Percentiles rank a stretch among this genome's conserved stretches.
Conservation (phyloP, 2,329 filamentous ascomycete species). For the Apiospora sp. region DNA sequence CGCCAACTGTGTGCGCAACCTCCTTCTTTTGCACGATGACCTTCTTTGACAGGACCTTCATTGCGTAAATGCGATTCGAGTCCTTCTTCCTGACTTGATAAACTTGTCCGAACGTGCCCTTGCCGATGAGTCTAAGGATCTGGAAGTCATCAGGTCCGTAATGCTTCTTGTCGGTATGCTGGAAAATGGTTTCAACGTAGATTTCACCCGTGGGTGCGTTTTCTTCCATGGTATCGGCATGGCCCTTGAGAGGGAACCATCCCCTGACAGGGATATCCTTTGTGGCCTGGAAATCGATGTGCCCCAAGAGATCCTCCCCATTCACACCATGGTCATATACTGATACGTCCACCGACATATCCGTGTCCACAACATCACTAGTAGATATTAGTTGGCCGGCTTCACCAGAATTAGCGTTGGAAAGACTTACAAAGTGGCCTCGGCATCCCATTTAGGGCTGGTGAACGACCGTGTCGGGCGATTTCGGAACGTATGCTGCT, state of each 20-base stretch:
- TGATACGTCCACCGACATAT: slow-evolving; percentile 90
- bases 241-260: slow-evolving; percentile 84
- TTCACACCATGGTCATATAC: slow-evolving; percentile 87
- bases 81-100: slow-evolving; percentile 99
- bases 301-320: slow-evolving; percentile 85
- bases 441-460: slow-evolving; percentile 93
- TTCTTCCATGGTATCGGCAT: slow-evolving; percentile 74
- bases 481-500: slow-evolving; percentile 67
- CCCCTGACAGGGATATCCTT: slow-evolving; percentile 77
- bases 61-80: slow-evolving; percentile 94
- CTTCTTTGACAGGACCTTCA: slow-evolving; percentile 99
- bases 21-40: slow-evolving; percentile 99
- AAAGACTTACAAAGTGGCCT: slow-evolving; percentile 85
- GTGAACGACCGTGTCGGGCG: slow-evolving; percentile 69
- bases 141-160: slow-evolving; percentile 96
- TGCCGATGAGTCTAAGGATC: slow-evolving; percentile 94
- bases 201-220: slow-evolving; percentile 87
- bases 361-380: slow-evolving; percentile 91
- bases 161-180: slow-evolving; percentile 86
- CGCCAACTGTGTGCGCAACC: slow-evolving; percentile 94
- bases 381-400: slow-evolving; percentile 29
- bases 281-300: slow-evolving; percentile 80
- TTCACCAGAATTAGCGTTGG: not conserved
- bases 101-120: slow-evolving; percentile 97
- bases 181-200: slow-evolving; percentile 84